These are phyloP conservation scores for Fusarium nurragi DNA, from an alignment of 2,329 filamentous ascomycete genomes.

Conservation along the genomic window DNA sequence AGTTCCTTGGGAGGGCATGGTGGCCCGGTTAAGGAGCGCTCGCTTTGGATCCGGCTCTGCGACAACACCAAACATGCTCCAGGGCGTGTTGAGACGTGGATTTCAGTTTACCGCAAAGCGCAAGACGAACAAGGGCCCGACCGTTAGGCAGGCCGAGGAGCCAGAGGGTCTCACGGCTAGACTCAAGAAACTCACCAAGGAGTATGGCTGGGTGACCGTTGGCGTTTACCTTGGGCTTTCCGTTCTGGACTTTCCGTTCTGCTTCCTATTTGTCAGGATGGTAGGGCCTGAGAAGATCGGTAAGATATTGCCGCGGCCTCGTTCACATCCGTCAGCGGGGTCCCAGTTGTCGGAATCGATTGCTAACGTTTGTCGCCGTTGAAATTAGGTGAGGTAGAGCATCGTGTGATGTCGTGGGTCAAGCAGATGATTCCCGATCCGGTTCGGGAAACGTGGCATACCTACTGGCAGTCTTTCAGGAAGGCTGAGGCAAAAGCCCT, in stretches of 20 bases:
- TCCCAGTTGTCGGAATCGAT: neutral
- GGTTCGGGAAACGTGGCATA: constrained; percentile 63
- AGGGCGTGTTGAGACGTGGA: constrained; percentile 44
- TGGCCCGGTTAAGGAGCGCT: constrained; percentile 30
- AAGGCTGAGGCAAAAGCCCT: constrained; percentile 55
- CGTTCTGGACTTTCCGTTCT: constrained; percentile 92
- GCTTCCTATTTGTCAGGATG: constrained; percentile 85
- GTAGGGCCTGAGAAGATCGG: constrained; percentile 90
- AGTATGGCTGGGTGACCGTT: constrained; percentile 93
- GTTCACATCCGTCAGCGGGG: constrained; percentile 9
- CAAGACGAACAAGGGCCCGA: constrained; percentile 41
- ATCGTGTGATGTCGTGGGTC: constrained; percentile 70
- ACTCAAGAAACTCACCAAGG: constrained; percentile 83
- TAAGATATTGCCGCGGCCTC: constrained; percentile 47
- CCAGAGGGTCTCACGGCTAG: constrained; percentile 70
- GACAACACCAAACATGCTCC: constrained; percentile 36
- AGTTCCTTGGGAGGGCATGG: constrained; percentile 31
- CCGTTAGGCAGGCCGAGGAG: constrained; percentile 37
- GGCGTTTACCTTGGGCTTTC: constrained; percentile 90
- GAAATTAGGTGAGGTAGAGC: constrained; percentile 66
- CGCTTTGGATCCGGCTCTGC: constrained; percentile 26
- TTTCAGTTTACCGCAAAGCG: constrained; percentile 51
- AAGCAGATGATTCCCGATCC: constrained; percentile 68
- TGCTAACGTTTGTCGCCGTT: constrained; percentile 23
- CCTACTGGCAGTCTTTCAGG: constrained; percentile 60